Conservation (phyloP, 331 rosid species). For the Rosa hybrid region DNA sequence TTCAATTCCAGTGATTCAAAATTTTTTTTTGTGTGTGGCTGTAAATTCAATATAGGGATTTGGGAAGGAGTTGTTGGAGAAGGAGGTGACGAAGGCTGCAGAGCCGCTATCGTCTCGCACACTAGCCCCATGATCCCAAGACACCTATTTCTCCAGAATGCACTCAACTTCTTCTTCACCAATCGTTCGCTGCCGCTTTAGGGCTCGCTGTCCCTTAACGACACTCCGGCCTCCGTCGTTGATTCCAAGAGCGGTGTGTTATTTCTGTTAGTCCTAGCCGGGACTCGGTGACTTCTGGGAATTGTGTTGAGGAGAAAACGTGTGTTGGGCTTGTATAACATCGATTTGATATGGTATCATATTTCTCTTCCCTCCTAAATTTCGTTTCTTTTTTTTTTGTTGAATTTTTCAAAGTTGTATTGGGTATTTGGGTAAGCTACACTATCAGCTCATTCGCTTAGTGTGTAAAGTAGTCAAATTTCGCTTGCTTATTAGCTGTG, state of each 20-base stretch:
- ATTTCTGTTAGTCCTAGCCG: conserved; percentile 63
- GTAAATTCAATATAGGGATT: too few relatives aligned
- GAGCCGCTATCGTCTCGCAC: conserved; percentile 45
- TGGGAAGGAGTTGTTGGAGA: too few relatives aligned
- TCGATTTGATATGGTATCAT: conserved; percentile 48
- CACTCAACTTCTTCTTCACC: conserved; percentile 42
- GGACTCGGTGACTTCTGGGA: conserved; percentile 71
- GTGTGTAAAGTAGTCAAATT: too few relatives aligned
- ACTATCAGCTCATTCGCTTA: background rate
- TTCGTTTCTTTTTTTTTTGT: background rate
- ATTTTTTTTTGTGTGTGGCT: too few relatives aligned
- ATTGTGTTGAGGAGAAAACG: conserved; percentile 71
- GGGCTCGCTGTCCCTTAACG: conserved; percentile 71
- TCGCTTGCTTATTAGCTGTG: background rate
- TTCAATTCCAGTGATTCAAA: too few relatives aligned
- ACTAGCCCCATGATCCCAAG: background rate
- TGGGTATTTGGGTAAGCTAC: background rate
- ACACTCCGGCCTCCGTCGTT: conserved; percentile 40
- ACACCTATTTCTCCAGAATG: conserved; percentile 42
- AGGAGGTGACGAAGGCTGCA: background rate
- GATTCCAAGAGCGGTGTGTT: conserved; percentile 63
- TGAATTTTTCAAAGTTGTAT: background rate
- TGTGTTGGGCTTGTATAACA: conserved; percentile 62
- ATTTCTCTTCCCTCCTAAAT: background rate
- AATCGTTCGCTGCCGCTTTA: conserved; percentile 42